Evolutionary conservation across 2,329 filamentous ascomycete genomes (phyloP).

Genomic region (Phyllosticta ampelicida): DNA sequence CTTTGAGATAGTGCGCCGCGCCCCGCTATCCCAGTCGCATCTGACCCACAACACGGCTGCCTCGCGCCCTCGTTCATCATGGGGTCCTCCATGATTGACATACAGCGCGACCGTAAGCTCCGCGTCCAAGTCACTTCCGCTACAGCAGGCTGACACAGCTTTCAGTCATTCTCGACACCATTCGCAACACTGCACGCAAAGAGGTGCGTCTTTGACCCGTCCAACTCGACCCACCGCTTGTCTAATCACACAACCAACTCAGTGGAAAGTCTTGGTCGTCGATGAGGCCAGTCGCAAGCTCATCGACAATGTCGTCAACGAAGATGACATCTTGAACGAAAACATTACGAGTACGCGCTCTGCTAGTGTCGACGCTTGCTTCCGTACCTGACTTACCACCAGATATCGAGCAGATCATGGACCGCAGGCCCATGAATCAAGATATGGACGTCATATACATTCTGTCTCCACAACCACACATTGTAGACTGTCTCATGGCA

Average conservation of each 20-base stretch:
- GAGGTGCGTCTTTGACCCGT: slow-evolving; percentile 49
- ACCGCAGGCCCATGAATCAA: slow-evolving; percentile 67
- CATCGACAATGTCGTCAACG: slow-evolving; percentile 80
- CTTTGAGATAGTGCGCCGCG: not conserved
- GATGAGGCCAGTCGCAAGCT: slow-evolving; percentile 77
- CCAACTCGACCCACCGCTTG: slow-evolving; percentile 7
- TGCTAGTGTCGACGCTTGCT: not conserved
- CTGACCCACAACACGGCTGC: not conserved
- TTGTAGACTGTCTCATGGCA: slow-evolving; percentile 87
- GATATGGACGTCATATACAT: slow-evolving; percentile 95
- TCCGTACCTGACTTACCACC: slow-evolving; percentile 21
- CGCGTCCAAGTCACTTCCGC: slow-evolving; percentile 1
- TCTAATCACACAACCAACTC: slow-evolving; percentile 13
- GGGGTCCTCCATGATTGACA: slow-evolving; percentile 73
- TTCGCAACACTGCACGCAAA: slow-evolving; percentile 67
- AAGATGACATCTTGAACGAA: slow-evolving; percentile 94
- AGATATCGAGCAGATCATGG: slow-evolving; percentile 94
- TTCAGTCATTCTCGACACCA: slow-evolving; percentile 59
- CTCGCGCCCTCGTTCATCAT: slow-evolving; percentile 41
- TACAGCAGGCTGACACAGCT: slow-evolving; percentile 13
- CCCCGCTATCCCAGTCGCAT: not conserved
- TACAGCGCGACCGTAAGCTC: slow-evolving; percentile 61
- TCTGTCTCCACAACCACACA: slow-evolving; percentile 72
- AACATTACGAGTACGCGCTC: slow-evolving; percentile 75
- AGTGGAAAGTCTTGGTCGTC: slow-evolving; percentile 97